phyloP scores from a whole-genome alignment of 257 asterid species.

The Nicotiana benthamiana region DNA sequence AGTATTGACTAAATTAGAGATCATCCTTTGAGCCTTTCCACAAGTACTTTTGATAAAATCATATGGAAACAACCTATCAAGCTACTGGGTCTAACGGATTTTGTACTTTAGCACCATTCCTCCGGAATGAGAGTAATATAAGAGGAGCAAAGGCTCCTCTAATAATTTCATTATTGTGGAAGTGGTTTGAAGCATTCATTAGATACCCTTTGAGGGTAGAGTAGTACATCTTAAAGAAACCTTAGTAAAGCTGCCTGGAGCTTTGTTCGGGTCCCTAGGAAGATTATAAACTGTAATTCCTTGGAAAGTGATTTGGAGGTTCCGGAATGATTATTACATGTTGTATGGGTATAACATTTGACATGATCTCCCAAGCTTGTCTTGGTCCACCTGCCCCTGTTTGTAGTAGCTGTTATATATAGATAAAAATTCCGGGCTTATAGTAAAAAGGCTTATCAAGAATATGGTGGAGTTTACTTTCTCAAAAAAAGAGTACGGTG shows the following conservation, averaged over 20 bases:
- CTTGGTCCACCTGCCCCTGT: not conserved
- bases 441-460: not conserved
- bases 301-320: not conserved
- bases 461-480: not conserved
- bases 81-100: not conserved
- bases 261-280: not conserved
- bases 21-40: not conserved
- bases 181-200: not conserved
- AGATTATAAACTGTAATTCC: not conserved
- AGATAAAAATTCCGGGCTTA: not conserved
- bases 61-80: not conserved
- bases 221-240: not conserved
- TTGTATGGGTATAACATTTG: not conserved
- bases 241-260: not conserved
- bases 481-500: not conserved
- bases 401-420: not conserved
- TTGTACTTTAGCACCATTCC: not conserved
- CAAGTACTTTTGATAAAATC: not conserved
- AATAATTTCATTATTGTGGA: not conserved
- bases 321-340: not conserved
- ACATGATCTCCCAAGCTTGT: not conserved
- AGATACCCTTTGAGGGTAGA: not conserved
- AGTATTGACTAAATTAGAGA: not conserved
- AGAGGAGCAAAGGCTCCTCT: not conserved
- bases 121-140: not conserved